Percentiles rank a stretch among this genome's conserved stretches.
Evolutionary conservation across 108 stramenopile genomes (phyloP).

Genomic region (Conticribra guillardii): DNA sequence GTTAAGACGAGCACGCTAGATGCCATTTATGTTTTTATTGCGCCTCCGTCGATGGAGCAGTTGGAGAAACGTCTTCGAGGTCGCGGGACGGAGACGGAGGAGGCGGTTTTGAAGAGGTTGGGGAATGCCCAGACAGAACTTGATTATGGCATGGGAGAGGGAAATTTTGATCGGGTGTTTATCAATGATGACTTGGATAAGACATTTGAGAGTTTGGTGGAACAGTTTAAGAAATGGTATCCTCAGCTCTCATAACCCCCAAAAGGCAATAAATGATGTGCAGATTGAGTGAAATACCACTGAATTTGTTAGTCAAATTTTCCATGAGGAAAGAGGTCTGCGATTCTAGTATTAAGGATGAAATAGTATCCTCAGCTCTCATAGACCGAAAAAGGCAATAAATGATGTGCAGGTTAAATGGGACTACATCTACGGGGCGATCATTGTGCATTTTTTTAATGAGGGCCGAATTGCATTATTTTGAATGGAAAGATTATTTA

Average conservation of each 20-base stretch:
- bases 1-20: constrained; percentile 65
- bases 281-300: no score
- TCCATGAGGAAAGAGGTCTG: no score
- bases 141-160: constrained; percentile 78
- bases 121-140: constrained; percentile 90
- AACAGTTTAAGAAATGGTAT: constrained; percentile 69
- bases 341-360: no score
- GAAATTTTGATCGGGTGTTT: constrained; percentile 64
- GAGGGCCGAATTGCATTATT: no score
- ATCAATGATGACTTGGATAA: constrained; percentile 66
- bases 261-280: not conserved
- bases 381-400: no score
- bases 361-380: constrained; percentile 23
- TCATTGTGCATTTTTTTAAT: no score
- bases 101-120: constrained; percentile 78
- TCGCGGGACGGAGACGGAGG: constrained; percentile 93
- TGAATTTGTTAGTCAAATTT: no score
- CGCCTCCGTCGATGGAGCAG: constrained; percentile 91
- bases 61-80: constrained; percentile 88
- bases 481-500: no score
- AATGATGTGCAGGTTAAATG: no score
- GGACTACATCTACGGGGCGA: no score
- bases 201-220: constrained; percentile 67
- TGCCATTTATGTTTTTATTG: constrained; percentile 83
- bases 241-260: constrained; percentile 20